Conservation (phyloP, 805 yeast genomes). For the Priceomyces melissophilus region DNA sequence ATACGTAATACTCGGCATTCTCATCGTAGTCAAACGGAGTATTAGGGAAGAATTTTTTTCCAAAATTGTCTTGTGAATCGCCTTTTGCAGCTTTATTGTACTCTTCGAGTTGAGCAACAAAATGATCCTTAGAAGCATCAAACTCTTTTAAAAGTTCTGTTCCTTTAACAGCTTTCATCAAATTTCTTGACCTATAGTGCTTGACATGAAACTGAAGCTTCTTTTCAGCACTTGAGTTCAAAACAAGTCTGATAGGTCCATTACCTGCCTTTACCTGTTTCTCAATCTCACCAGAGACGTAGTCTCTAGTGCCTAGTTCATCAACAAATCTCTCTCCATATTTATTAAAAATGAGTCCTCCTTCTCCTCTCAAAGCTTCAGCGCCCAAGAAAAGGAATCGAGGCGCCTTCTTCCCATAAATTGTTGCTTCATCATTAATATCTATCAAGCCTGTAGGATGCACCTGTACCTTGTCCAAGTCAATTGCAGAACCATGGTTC, state of each 20-base stretch:
- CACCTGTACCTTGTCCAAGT: slow-evolving; percentile 63
- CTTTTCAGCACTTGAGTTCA: slow-evolving; percentile 45
- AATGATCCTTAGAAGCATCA: slow-evolving; percentile 25
- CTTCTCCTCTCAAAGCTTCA: slow-evolving; percentile 64
- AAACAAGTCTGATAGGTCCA: slow-evolving; percentile 49
- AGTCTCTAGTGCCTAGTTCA: slow-evolving; percentile 58
- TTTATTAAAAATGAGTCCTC: slow-evolving; percentile 53
- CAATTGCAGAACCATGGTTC: slow-evolving; percentile 54
- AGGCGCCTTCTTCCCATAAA: slow-evolving; percentile 35
- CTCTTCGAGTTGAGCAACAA: slow-evolving; percentile 30
- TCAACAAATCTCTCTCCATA: slow-evolving; percentile 57
- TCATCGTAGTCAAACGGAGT: slow-evolving; percentile 37
- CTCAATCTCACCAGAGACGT: slow-evolving; percentile 56
- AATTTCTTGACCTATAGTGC: slow-evolving; percentile 53
- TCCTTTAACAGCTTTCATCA: slow-evolving; percentile 48
- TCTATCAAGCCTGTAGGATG: slow-evolving; percentile 67
- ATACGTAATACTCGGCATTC: slow-evolving; percentile 44
- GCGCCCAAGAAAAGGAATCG: slow-evolving; percentile 60
- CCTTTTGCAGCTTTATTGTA: slow-evolving; percentile 44
- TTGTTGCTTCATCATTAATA: slow-evolving; percentile 41
- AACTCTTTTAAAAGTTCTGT: slow-evolving; percentile 39
- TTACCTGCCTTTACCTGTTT: slow-evolving; percentile 35
- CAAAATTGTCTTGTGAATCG: slow-evolving; percentile 39
- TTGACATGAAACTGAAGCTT: slow-evolving; percentile 49
- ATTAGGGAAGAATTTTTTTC: slow-evolving; percentile 48